Conservation (phyloP, 257 asterid genomes). For the Oldenlandia corymbosa region DNA sequence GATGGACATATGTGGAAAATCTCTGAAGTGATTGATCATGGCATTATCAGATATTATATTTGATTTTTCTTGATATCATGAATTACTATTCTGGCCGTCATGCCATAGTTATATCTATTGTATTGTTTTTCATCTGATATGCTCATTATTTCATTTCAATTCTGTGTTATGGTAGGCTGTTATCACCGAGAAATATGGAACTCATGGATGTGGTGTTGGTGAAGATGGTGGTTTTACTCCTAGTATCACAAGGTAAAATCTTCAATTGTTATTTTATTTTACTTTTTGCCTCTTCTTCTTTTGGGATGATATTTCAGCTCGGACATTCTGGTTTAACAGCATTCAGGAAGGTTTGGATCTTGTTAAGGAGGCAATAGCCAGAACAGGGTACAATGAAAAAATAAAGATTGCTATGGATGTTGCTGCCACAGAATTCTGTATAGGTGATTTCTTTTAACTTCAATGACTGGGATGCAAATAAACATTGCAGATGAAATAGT, state of each 20-base stretch:
- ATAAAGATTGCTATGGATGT: constrained; percentile 86
- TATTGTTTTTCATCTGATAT: not conserved
- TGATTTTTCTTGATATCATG: not conserved
- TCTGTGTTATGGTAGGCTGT: constrained; percentile 58
- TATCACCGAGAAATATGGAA: constrained; percentile 66
- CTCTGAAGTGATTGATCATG: not conserved
- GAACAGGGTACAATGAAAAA: constrained; percentile 81
- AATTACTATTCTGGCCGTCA: not conserved
- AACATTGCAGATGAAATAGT: not conserved
- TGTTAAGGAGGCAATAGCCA: constrained; percentile 85
- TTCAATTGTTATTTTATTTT: constrained; percentile 21
- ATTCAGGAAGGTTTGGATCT: constrained; percentile 89
- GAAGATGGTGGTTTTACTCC: constrained; percentile 99
- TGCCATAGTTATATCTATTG: not conserved
- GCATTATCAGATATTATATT: not conserved
- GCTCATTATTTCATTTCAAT: not conserved
- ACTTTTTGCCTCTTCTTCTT: constrained; percentile 1
- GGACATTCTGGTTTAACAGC: constrained; percentile 44
- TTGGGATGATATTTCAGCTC: constrained; percentile 18
- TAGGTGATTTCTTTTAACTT: constrained; percentile 47
- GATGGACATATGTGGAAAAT: not conserved
- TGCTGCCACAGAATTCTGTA: constrained; percentile 94
- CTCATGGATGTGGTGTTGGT: constrained; percentile 86
- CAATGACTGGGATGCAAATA: not conserved
- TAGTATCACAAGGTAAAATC: constrained; percentile 77